Evolutionary conservation across 2,329 filamentous ascomycete genomes (phyloP).

Genomic region (Ascocoryne sarcoides): DNA sequence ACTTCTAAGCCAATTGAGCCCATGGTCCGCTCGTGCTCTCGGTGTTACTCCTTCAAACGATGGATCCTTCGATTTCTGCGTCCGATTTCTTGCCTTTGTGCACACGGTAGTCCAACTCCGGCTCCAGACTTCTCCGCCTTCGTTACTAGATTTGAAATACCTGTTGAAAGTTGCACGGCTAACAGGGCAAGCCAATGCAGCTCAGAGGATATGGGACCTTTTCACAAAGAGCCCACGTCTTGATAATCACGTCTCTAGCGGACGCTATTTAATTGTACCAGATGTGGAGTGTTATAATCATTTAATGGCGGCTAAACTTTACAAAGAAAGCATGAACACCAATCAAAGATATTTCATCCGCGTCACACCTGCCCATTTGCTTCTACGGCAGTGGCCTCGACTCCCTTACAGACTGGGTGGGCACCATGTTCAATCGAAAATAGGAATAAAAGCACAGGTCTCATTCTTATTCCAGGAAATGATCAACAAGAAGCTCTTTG

Average conservation of each 20-base stretch:
- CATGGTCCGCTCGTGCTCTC: slow-evolving; percentile 30
- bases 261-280: slow-evolving; percentile 28
- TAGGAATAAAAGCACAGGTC: slow-evolving; percentile 14
- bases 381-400: slow-evolving; percentile 14
- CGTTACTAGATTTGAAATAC: slow-evolving; percentile 40
- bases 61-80: slow-evolving; percentile 18
- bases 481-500: slow-evolving; percentile 33
- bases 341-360: slow-evolving; percentile 27
- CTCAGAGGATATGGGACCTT: slow-evolving; percentile 36
- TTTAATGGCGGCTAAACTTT: slow-evolving; percentile 41
- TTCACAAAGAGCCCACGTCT: neutral
- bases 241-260: neutral
- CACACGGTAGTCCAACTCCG: slow-evolving; percentile 31
- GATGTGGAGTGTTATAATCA: slow-evolving; percentile 45
- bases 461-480: slow-evolving; percentile 38
- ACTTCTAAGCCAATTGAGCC: slow-evolving; percentile 42
- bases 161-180: slow-evolving; percentile 43
- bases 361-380: slow-evolving; percentile 25
- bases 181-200: slow-evolving; percentile 36
- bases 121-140: slow-evolving; percentile 31
- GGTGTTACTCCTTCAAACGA: slow-evolving; percentile 5
- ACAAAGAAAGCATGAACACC: slow-evolving; percentile 35
- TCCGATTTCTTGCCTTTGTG: slow-evolving; percentile 15
- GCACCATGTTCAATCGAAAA: slow-evolving; percentile 15
- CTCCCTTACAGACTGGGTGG: slow-evolving; percentile 17